A percentile compares a stretch with the other conserved stretches of the same genome.
Evolutionary conservation across 805 yeast genomes (phyloP).

Genomic region (Schwanniomyces sp.): DNA sequence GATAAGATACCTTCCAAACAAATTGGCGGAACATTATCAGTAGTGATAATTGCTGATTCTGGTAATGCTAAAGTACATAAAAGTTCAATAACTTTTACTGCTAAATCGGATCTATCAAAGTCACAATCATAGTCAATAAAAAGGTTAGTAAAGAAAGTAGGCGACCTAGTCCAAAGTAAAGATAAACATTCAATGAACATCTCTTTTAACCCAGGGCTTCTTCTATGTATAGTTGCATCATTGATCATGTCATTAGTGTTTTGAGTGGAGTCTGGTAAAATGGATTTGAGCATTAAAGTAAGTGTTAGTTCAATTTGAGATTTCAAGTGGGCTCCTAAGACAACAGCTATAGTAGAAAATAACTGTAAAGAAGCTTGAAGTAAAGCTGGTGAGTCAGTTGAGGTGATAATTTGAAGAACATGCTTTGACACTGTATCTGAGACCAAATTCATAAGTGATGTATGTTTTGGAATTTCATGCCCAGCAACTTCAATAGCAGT

Average conservation of each 20-base stretch:
- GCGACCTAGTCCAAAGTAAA: conserved; percentile 76
- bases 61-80: conserved; percentile 81
- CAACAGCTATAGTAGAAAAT: conserved; percentile 68
- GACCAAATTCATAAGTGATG: conserved; percentile 63
- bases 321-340: conserved; percentile 64
- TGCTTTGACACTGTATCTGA: conserved; percentile 86
- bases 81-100: conserved; percentile 64
- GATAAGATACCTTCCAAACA: conserved; percentile 86
- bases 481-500: conserved; percentile 85
- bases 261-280: conserved; percentile 36
- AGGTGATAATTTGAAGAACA: conserved; percentile 74
- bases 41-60: conserved; percentile 75
- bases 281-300: conserved; percentile 59
- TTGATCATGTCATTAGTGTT: conserved; percentile 20
- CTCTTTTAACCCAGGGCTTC: conserved; percentile 62
- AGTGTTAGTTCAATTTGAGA: conserved; percentile 79
- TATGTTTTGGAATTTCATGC: conserved; percentile 53
- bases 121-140: conserved; percentile 90
- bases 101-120: conserved; percentile 78
- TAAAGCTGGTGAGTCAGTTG: conserved; percentile 68
- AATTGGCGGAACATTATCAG: conserved; percentile 88
- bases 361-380: conserved; percentile 75
- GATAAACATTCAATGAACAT: conserved; percentile 82
- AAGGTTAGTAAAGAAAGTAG: conserved; percentile 70
- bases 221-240: conserved; percentile 13